phyloP scores from a whole-genome alignment of 208 protist genomes.

The Leishmania martiniquensis region DNA sequence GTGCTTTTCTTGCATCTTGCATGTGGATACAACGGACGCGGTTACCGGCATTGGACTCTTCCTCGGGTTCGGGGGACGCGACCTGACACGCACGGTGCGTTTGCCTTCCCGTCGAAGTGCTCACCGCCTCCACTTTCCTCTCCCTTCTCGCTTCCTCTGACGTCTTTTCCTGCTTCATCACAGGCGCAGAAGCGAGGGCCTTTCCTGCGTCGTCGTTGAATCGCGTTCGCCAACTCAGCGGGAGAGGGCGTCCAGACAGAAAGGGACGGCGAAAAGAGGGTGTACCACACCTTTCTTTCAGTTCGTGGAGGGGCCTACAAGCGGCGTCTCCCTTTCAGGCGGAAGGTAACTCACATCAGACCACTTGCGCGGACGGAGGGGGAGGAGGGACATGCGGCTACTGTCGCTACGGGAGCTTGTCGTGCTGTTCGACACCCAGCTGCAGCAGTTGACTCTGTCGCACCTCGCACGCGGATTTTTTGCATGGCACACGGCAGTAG shows the following conservation, averaged over 20 bases:
- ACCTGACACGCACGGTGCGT: background rate
- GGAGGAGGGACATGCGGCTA: slow-evolving; percentile 1
- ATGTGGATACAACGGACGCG: background rate
- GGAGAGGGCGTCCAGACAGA: background rate
- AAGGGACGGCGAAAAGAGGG: background rate
- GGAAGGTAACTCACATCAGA: background rate
- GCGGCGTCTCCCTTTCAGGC: background rate
- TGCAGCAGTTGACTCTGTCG: slow-evolving; percentile 36
- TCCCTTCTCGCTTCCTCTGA: background rate
- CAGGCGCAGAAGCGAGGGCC: background rate
- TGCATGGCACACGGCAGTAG: slow-evolving; percentile 22
- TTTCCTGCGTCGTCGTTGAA: background rate
- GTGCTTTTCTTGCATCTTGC: background rate
- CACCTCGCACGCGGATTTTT: slow-evolving; percentile 47
- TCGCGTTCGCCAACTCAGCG: background rate
- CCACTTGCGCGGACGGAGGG: background rate
- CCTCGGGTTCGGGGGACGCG: background rate
- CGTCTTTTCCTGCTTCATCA: background rate
- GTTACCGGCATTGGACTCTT: background rate
- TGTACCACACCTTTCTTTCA: background rate
- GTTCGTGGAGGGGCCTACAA: too few species aligned
- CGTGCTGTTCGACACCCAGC: slow-evolving; percentile 27
- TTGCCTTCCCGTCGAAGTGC: background rate
- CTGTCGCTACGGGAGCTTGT: slow-evolving; percentile 24
- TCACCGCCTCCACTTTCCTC: background rate